Conservation (phyloP, 305 asterid genomes). For the Coffea humblotiana region DNA sequence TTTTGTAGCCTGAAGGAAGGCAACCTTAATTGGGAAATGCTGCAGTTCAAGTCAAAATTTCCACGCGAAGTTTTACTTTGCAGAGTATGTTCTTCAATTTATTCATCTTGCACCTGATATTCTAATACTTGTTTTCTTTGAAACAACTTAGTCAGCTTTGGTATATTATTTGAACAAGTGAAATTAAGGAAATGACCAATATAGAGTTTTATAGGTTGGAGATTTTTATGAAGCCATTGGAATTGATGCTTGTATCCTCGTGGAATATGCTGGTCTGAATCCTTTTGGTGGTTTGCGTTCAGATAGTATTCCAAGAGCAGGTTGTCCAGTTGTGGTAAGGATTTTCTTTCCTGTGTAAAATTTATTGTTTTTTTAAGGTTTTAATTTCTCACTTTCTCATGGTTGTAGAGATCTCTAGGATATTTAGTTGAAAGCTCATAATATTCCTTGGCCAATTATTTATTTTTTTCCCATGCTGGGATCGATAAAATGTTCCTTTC, state of each 20-base stretch:
- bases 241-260: slow-evolving; percentile 94
- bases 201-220: slow-evolving; percentile 62
- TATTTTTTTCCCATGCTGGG: not conserved
- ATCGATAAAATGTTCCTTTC: not conserved
- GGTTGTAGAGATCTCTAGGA: not conserved
- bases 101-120: slow-evolving; percentile 24
- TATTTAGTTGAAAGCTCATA: not conserved
- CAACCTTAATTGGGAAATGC: slow-evolving; percentile 85
- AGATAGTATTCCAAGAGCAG: slow-evolving; percentile 94
- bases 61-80: slow-evolving; percentile 97
- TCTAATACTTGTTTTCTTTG: not conserved
- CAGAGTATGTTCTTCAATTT: slow-evolving; percentile 55
- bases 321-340: slow-evolving; percentile 95
- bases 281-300: slow-evolving; percentile 96
- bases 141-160: not conserved
- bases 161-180: not conserved
- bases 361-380: not conserved
- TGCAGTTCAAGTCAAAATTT: slow-evolving; percentile 91
- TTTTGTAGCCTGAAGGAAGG: slow-evolving; percentile 88
- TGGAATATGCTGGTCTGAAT: slow-evolving; percentile 97
- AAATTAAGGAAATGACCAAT: not conserved
- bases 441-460: not conserved
- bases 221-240: slow-evolving; percentile 98
- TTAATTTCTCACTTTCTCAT: not conserved
- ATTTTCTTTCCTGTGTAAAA: slow-evolving; percentile 13